Evolutionary conservation across 192 early-diverging fungal genomes (phyloP), one percentile per base, ranked within the genome.

Genomic region (Geosiphon pyriformis): DNA sequence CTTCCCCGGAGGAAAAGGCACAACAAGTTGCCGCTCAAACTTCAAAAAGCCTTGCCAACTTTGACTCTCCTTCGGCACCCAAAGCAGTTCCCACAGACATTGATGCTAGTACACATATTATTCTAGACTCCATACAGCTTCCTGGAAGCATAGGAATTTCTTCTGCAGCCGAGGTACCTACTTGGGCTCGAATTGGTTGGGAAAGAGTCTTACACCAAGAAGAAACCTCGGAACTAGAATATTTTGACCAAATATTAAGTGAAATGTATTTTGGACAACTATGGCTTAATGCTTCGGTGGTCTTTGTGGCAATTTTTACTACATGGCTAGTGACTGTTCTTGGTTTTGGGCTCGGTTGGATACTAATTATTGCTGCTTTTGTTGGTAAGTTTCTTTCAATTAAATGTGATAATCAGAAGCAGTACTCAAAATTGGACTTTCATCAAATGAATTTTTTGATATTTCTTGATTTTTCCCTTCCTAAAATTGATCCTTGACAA

Each of bases 261-360:
- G 65, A 67, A 32, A 25, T 56, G 1, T 67, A 58, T 57, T 32
- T 23, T 22, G 65, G 65, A 12, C 26, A 67, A 47, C 54, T 67
- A 22, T 67, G 65, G 65, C 22, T 67, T 17, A 67, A 67, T 48
- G 65, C 55, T 17, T 17, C 25, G 1, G 65, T 57, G 6, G 54
- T 67, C 10, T 67, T 67, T 57, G 27, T 58, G 20, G 55, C 53
- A 0, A 22, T 67, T 23, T 56, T 67, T 48, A 6, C 22, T 12
- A 67, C 65, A 18, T 67, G 35, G 23, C 22, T 67, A 22, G 20
- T 57, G n/a, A 67, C 65, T 22, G 26, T 29, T 37, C 32, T 67
- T 42, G 65, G 65, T 31, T 47, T 47, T 31, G 52, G 65, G 1
- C 20, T 67, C 12, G 65, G 65, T 46, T 67, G 65, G 65, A 35